A percentile compares a stretch with the other conserved stretches of the same genome.
Conservation (phyloP, 768 basidiomycete species). For the Hygrocybe coccinea region DNA sequence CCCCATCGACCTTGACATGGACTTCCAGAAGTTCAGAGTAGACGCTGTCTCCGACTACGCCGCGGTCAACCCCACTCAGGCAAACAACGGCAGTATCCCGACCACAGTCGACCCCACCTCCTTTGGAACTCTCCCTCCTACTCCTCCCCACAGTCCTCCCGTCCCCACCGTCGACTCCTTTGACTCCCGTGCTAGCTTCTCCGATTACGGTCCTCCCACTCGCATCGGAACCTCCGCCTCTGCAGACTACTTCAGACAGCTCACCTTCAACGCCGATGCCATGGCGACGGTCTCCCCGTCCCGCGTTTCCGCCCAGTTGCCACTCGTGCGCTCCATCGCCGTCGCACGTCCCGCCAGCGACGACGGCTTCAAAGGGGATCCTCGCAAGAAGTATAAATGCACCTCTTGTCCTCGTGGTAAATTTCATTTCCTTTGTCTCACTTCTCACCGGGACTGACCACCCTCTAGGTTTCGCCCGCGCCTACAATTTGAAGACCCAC, state of each 20-base stretch:
- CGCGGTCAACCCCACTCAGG: conserved; percentile 28
- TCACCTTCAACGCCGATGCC: conserved; percentile 43
- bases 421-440: conserved; percentile 11
- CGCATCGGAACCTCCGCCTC: conserved; percentile 39
- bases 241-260: conserved; percentile 44
- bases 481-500: conserved; percentile 94
- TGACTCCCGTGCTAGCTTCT: conserved; percentile 51
- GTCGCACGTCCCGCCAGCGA: conserved; percentile 37
- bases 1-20: conserved; percentile 68
- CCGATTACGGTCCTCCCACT: conserved; percentile 59
- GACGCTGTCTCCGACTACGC: conserved; percentile 52
- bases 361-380: conserved; percentile 54
- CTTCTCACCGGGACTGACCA: conserved; percentile 8
- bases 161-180: conserved; percentile 29
- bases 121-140: conserved; percentile 54
- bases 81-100: conserved; percentile 28
- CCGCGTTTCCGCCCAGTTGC: conserved; percentile 48
- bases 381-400: conserved; percentile 78
- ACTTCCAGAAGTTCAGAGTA: conserved; percentile 59
- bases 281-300: conserved; percentile 52
- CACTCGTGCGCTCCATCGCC: conserved; percentile 41
- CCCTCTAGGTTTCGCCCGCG: conserved; percentile 75
- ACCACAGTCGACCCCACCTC: conserved; percentile 52
- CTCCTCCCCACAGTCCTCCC: conserved; percentile 51
- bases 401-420: conserved; percentile 67